Percentiles rank a stretch among this genome's conserved stretches.
phyloP scores from a whole-genome alignment of 345 rosid species.

The Citrus reticulata region DNA sequence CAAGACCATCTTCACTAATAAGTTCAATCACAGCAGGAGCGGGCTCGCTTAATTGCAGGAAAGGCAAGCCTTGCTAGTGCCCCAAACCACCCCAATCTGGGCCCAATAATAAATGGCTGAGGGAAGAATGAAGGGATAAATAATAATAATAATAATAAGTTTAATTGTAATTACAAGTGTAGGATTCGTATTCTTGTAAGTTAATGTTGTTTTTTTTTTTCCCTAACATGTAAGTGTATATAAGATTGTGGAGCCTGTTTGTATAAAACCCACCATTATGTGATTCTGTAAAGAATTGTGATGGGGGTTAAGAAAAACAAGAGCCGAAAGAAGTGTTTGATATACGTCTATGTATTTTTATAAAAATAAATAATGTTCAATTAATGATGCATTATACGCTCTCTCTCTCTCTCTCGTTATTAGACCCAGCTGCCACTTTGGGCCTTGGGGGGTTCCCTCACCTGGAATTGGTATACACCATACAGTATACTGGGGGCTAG shows the following conservation, averaged over 20 bases:
- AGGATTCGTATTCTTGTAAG: neutral
- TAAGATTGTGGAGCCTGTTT: neutral
- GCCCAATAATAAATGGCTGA: neutral
- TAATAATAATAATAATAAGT: neutral
- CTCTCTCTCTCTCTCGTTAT: neutral
- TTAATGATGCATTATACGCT: too few relatives aligned
- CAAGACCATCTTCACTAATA: constrained; percentile 45
- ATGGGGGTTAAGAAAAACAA: constrained; percentile 16
- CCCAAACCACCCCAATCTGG: neutral
- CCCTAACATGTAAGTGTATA: neutral
- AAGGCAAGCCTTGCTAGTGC: constrained; percentile 43
- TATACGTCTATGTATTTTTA: neutral
- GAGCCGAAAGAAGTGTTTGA: constrained; percentile 6
- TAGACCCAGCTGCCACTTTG: neutral
- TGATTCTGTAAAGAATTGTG: constrained; percentile 12
- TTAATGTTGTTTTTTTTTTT: neutral
- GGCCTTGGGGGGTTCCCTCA: neutral
- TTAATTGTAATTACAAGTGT: neutral
- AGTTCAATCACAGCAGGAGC: constrained; percentile 46
- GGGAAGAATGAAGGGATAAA: constrained; percentile 2
- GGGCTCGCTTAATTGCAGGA: constrained; percentile 52
- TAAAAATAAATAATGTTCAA: neutral
- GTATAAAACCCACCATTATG: neutral
- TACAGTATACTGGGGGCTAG: too few relatives aligned
- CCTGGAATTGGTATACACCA: neutral